Evolutionary conservation across 805 yeast species (phyloP).

Genomic region (Metschnikowia santaceciliae): DNA sequence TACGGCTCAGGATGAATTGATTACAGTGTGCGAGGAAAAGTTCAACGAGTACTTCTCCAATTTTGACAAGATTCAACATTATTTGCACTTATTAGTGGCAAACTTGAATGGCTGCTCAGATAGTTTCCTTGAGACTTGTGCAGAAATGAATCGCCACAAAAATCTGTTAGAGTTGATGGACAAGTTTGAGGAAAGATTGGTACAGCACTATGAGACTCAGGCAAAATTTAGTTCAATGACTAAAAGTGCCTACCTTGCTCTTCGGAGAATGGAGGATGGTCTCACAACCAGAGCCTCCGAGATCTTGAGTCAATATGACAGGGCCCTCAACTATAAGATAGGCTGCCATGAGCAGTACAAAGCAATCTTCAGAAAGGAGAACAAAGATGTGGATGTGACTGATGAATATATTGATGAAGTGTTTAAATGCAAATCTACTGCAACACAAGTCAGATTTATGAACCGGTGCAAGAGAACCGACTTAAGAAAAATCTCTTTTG

Average conservation of each 20-base stretch:
- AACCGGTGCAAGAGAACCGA: background rate
- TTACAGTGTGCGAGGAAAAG: background rate
- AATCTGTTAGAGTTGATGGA: background rate
- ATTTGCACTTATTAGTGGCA: slow-evolving; percentile 1
- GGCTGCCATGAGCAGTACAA: background rate
- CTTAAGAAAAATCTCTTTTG: background rate
- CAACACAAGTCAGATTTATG: background rate
- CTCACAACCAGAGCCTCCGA: background rate
- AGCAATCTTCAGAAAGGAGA: background rate
- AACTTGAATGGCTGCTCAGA: background rate
- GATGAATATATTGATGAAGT: background rate
- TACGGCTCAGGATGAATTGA: background rate
- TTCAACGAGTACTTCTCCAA: background rate
- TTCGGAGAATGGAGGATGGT: background rate
- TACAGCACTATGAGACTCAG: background rate
- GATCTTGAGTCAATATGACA: background rate
- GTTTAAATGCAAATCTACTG: background rate
- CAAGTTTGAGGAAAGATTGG: background rate
- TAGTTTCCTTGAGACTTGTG: background rate
- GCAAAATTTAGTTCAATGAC: background rate
- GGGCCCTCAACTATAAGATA: background rate
- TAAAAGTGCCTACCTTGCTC: background rate
- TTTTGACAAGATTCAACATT: background rate
- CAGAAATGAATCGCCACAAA: background rate
- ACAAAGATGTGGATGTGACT: background rate